These are phyloP conservation scores for Suillus discolor DNA, from an alignment of 768 basidiomycete species.

Conservation along the genomic window DNA sequence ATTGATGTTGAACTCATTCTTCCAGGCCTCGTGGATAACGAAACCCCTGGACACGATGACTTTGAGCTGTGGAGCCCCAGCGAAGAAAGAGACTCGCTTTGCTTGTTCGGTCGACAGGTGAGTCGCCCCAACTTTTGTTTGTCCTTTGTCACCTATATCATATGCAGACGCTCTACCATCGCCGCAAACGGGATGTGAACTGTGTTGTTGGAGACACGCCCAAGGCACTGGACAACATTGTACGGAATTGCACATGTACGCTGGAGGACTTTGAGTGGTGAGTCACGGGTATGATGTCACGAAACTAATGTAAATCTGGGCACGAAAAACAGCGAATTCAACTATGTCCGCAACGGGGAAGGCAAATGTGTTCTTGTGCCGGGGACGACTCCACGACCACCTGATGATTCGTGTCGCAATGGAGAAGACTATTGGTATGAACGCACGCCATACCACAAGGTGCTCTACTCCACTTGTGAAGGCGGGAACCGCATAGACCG, in stretches of 20 bases:
- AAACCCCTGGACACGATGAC: no score
- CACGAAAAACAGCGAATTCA: constrained; percentile 80
- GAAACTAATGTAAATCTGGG: background rate
- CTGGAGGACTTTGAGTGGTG: constrained; percentile 93
- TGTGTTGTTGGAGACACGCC: constrained; percentile 80
- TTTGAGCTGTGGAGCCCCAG: no score
- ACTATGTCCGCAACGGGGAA: constrained; percentile 67
- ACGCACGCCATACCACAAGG: constrained; percentile 87
- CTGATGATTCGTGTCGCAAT: constrained; percentile 62
- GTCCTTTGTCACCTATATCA: background rate
- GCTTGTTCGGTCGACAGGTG: no score
- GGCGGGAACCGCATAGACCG: constrained; percentile 80
- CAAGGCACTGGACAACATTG: constrained; percentile 55
- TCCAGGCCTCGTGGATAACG: no score
- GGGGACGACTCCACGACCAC: constrained; percentile 63
- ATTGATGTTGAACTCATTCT: no score
- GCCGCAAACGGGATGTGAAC: constrained; percentile 38
- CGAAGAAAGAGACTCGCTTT: no score
- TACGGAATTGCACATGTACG: constrained; percentile 74
- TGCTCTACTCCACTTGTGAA: constrained; percentile 86
- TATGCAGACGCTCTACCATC: constrained; percentile 77
- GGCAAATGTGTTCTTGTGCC: constrained; percentile 79
- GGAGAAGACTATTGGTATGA: constrained; percentile 90
- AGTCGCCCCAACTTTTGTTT: background rate
- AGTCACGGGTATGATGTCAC: constrained; percentile 22